These are phyloP conservation scores for Penicillium atrosanguineum DNA, from an alignment of 495 filamentous ascomycete species.

Conservation along the genomic window DNA sequence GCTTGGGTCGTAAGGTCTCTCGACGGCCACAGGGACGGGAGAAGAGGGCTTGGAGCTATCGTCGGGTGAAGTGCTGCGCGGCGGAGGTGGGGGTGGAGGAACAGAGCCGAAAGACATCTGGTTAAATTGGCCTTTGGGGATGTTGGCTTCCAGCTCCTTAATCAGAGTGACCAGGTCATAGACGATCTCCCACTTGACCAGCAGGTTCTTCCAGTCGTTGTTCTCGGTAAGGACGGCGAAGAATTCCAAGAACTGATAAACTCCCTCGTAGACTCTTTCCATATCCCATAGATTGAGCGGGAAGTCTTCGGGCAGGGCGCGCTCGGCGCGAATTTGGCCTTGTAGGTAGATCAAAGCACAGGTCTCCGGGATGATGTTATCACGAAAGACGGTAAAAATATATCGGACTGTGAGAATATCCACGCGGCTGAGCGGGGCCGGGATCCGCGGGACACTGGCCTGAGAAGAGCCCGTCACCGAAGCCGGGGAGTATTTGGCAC, in stretches of 20 bases:
- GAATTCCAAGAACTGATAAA: conserved; percentile 91
- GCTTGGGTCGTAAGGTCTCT: conserved; percentile 55
- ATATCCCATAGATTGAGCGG: conserved; percentile 96
- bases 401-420: conserved; percentile 76
- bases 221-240: conserved; percentile 87
- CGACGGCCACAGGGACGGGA: conserved; percentile 50
- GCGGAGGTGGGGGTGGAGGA: conserved; percentile 24
- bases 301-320: conserved; percentile 72
- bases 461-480: conserved; percentile 44
- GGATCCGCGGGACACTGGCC: conserved; percentile 33
- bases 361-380: conserved; percentile 86
- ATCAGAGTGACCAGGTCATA: conserved; percentile 82
- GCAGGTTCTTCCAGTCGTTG: conserved; percentile 61
- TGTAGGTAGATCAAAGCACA: conserved; percentile 90
- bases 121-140: conserved; percentile 67
- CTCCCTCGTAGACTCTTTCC: conserved; percentile 85
- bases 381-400: conserved; percentile 87
- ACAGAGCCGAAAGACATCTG: conserved; percentile 36
- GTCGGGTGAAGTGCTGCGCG: conserved; percentile 28
- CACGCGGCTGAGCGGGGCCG: conserved; percentile 44
- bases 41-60: conserved; percentile 26
- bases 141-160: conserved; percentile 80
- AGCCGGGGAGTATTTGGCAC: conserved; percentile 60
- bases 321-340: conserved; percentile 74
- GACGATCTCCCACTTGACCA: conserved; percentile 84